phyloP scores from a whole-genome alignment of 176 grass and related monocot genomes.

The Carex pumila region DNA sequence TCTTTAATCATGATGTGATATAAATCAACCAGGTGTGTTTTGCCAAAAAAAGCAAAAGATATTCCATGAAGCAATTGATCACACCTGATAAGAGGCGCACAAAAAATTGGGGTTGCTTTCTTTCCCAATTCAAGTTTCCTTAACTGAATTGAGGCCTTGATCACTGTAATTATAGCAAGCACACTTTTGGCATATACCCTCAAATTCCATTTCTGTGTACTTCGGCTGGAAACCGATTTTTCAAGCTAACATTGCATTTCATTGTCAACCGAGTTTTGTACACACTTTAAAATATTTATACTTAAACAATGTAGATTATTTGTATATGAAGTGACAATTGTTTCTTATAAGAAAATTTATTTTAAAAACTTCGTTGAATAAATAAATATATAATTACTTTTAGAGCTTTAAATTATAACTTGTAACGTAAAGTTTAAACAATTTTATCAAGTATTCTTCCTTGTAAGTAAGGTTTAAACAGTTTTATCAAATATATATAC shows the following conservation, averaged over 20 bases:
- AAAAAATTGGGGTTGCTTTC: background rate
- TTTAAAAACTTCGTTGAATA: too few species aligned
- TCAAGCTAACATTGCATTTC: background rate
- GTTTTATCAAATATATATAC: too few species aligned
- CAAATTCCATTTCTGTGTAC: background rate
- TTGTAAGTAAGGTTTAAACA: too few species aligned
- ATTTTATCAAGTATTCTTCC: too few species aligned
- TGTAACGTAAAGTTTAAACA: too few species aligned
- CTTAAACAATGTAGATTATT: too few species aligned
- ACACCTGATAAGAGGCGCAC: background rate
- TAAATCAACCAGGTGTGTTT: background rate
- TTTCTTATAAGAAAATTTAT: too few species aligned
- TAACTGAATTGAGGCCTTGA: background rate
- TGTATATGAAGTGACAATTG: too few species aligned
- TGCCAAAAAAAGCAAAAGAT: background rate
- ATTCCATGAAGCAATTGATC: background rate
- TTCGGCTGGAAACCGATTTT: background rate
- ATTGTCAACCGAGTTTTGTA: too few species aligned
- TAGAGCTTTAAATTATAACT: too few species aligned
- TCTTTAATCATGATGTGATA: background rate
- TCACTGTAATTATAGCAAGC: background rate
- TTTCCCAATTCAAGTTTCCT: background rate
- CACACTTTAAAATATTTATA: too few species aligned
- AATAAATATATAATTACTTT: too few species aligned
- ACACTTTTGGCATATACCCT: background rate